A percentile compares a stretch with the other conserved stretches of the same genome.
Conservation (phyloP, 129 eudicot genomes). For the Artemisia argyi region DNA sequence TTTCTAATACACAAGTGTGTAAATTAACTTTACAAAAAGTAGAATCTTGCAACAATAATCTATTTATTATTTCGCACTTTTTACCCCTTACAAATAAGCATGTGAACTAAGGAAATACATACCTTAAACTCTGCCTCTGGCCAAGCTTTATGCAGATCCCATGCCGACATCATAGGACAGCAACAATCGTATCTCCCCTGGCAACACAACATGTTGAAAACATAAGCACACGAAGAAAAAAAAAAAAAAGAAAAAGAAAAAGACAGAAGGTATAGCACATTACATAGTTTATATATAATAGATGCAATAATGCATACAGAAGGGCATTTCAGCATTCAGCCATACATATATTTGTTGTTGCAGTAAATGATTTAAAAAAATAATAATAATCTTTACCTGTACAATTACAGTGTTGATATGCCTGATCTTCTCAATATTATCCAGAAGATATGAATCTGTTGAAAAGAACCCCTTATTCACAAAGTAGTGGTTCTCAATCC, state of each 20-base stretch:
- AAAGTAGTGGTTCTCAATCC: slow-evolving; percentile 97
- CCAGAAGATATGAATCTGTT: slow-evolving; percentile 83
- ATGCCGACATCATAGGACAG: slow-evolving; percentile 99
- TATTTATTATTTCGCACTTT: background rate
- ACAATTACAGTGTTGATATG: slow-evolving; percentile 81
- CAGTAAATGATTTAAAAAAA: background rate
- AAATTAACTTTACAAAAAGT: background rate
- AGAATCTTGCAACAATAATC: background rate
- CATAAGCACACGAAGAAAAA: background rate
- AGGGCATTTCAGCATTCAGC: background rate
- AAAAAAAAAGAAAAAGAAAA: background rate
- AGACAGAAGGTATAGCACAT: no score
- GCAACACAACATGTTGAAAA: slow-evolving; percentile 9
- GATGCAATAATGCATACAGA: no score
- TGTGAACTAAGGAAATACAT: slow-evolving; percentile 3
- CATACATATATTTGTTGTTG: background rate
- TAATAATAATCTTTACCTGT: slow-evolving; percentile 47
- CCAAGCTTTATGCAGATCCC: slow-evolving; percentile 99
- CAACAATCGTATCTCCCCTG: slow-evolving; percentile 98
- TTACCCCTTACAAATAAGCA: background rate
- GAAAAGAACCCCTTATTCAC: slow-evolving; percentile 85
- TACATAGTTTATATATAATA: no score
- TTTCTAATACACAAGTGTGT: background rate
- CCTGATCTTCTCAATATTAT: slow-evolving; percentile 83
- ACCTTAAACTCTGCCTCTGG: slow-evolving; percentile 96